Evolutionary conservation across 2,329 filamentous ascomycete species (phyloP).

Genomic region (Dothidotthia symphoricarpi): DNA sequence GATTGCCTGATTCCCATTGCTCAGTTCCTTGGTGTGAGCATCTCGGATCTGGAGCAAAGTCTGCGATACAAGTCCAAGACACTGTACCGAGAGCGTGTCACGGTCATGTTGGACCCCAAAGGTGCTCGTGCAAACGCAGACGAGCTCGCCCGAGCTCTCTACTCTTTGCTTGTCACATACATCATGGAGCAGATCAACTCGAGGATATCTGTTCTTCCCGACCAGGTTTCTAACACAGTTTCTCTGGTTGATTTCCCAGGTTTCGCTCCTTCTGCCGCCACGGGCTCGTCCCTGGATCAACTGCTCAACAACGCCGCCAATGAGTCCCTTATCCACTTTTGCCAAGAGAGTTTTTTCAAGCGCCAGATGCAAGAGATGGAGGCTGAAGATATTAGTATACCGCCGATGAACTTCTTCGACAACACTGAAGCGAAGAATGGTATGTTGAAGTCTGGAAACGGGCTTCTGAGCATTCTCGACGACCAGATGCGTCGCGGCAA

Average conservation of each 20-base stretch:
- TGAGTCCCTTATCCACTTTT: constrained; percentile 89
- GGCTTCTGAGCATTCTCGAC: constrained; percentile 88
- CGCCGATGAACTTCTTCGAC: constrained; percentile 95
- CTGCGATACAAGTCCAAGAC: constrained; percentile 97
- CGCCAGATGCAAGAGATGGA: constrained; percentile 90
- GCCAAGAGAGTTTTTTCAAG: constrained; percentile 93
- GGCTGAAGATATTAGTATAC: constrained; percentile 85
- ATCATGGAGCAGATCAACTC: constrained; percentile 93
- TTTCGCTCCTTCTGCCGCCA: constrained; percentile 80
- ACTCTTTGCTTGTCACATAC: constrained; percentile 89
- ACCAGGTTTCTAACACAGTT: constrained; percentile 86
- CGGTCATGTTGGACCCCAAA: constrained; percentile 91
- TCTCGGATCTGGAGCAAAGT: constrained; percentile 78
- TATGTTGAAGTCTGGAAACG: constrained; percentile 87
- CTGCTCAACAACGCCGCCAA: constrained; percentile 91
- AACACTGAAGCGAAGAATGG: constrained; percentile 93
- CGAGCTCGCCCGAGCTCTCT: constrained; percentile 87
- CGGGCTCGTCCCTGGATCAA: constrained; percentile 84
- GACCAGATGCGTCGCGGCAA: constrained; percentile 90
- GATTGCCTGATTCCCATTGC: constrained; percentile 82
- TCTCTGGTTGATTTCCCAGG: constrained; percentile 96
- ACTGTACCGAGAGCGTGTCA: constrained; percentile 93
- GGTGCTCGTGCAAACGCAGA: constrained; percentile 90
- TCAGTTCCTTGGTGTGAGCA: constrained; percentile 87
- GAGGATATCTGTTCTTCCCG: constrained; percentile 80